These are phyloP conservation scores for Microascus cirrosus DNA, from an alignment of 2,329 filamentous ascomycete species.

Conservation along the genomic window DNA sequence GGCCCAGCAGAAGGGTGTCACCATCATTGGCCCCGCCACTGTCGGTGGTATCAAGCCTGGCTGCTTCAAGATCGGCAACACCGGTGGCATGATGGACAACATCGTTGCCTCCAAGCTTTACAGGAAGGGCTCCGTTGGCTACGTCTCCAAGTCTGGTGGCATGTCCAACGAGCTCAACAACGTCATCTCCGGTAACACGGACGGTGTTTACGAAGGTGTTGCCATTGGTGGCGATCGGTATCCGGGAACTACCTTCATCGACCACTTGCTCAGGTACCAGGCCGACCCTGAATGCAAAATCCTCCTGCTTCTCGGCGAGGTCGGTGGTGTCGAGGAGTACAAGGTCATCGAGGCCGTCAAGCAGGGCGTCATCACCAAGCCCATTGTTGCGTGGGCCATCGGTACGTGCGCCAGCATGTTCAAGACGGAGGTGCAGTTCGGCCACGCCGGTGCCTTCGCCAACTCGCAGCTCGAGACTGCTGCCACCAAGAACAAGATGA, in stretches of 20 bases:
- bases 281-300: slow-evolving; percentile 97
- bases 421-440: slow-evolving; percentile 99
- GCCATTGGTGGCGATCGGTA: slow-evolving; percentile 99
- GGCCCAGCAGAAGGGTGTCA: slow-evolving; percentile 96
- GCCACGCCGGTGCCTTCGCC: slow-evolving; percentile 95
- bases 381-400: slow-evolving; percentile 97
- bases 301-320: slow-evolving; percentile 88
- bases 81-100: slow-evolving; percentile 99
- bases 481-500: slow-evolving; percentile 89
- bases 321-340: slow-evolving; percentile 99
- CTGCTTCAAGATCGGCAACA: slow-evolving; percentile 99
- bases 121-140: slow-evolving; percentile 96
- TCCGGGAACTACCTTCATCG: slow-evolving; percentile 97
- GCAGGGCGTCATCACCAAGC: slow-evolving; percentile 90
- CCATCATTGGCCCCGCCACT: slow-evolving; percentile 96
- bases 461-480: slow-evolving; percentile 99
- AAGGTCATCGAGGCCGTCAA: slow-evolving; percentile 98
- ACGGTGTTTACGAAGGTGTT: slow-evolving; percentile 98
- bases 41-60: slow-evolving; percentile 99
- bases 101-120: slow-evolving; percentile 99
- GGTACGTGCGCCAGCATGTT: slow-evolving; percentile 99
- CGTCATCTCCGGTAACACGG: slow-evolving; percentile 91
- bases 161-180: slow-evolving; percentile 99
- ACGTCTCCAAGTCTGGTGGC: slow-evolving; percentile 99
- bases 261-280: slow-evolving; percentile 95